A percentile compares a stretch with the other conserved stretches of the same genome.
phyloP scores from a whole-genome alignment of 2,329 filamentous ascomycete species.

The Periconia digitata region DNA sequence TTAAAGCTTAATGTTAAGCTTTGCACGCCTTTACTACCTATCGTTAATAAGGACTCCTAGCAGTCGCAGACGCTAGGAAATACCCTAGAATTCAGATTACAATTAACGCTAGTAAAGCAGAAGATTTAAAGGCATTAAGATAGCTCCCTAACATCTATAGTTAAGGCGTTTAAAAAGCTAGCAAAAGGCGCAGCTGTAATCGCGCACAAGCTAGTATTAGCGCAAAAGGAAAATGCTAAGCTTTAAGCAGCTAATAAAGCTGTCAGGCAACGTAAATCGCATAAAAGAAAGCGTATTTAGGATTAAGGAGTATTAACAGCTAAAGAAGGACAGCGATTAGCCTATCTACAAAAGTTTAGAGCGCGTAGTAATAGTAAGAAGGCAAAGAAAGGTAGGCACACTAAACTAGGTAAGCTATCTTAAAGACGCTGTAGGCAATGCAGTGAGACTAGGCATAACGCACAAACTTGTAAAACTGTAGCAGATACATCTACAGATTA shows the following conservation, averaged over 20 bases:
- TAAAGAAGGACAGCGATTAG: not conserved
- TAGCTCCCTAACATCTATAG: conserved; percentile 12
- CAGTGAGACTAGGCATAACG: not conserved
- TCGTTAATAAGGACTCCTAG: conserved; percentile 10
- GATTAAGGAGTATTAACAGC: conserved; percentile 3
- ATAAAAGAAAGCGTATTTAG: conserved; percentile 7
- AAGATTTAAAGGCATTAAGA: conserved; percentile 10
- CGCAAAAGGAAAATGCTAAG: conserved; percentile 5
- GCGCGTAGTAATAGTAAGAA: not conserved
- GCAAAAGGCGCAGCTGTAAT: conserved; percentile 6
- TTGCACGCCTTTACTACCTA: conserved; percentile 11
- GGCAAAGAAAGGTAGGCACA: not conserved
- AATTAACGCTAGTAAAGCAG: conserved; percentile 12
- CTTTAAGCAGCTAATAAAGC: conserved; percentile 8
- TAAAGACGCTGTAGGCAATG: not conserved
- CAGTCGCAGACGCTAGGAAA: conserved; percentile 18
- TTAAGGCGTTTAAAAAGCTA: conserved; percentile 9
- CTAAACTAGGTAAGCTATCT: not conserved
- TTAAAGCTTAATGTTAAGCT: conserved; percentile 28
- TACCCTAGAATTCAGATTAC: conserved; percentile 11
- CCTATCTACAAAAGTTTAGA: not conserved
- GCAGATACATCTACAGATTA: too few relatives aligned
- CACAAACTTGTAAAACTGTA: not conserved
- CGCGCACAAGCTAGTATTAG: conserved; percentile 6
- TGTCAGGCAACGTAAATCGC: conserved; percentile 7